Conservation (phyloP, 23 red algal genomes). For the Agarophyton chilense region DNA sequence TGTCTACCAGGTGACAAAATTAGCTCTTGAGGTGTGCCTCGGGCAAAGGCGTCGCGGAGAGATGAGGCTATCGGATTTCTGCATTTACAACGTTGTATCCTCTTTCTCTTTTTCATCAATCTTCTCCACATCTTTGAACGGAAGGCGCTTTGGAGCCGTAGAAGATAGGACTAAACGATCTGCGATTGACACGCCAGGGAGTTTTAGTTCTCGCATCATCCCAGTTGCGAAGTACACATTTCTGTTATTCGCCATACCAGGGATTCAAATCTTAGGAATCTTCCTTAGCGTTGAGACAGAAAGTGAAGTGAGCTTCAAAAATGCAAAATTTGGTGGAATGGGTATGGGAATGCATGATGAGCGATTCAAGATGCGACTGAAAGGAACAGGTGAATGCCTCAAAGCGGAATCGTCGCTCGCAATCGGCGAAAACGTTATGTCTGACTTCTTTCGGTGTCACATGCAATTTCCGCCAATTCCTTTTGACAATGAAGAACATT, state of each 20-base stretch:
- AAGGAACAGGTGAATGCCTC: background rate
- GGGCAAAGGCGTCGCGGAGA: background rate
- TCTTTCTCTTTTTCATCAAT: background rate
- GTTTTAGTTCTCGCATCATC: background rate
- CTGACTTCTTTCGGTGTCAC: conserved; percentile 3
- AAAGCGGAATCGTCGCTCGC: background rate
- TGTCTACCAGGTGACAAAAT: background rate
- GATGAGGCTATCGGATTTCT: background rate
- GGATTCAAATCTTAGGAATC: background rate
- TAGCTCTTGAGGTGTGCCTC: background rate
- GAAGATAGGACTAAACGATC: background rate
- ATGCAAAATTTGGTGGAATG: background rate
- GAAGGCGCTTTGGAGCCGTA: background rate
- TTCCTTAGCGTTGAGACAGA: conserved; percentile 4
- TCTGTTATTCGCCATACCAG: background rate
- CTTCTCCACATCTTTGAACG: background rate
- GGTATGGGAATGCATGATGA: background rate
- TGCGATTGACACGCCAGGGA: background rate
- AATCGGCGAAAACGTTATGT: background rate
- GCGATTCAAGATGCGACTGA: background rate
- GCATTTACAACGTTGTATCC: background rate
- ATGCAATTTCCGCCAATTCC: background rate
- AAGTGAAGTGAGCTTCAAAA: background rate
- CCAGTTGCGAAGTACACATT: background rate
- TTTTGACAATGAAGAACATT: background rate